Evolutionary conservation across 345 rosid genomes (phyloP).

Genomic region (Sonneratia caseolaris): DNA sequence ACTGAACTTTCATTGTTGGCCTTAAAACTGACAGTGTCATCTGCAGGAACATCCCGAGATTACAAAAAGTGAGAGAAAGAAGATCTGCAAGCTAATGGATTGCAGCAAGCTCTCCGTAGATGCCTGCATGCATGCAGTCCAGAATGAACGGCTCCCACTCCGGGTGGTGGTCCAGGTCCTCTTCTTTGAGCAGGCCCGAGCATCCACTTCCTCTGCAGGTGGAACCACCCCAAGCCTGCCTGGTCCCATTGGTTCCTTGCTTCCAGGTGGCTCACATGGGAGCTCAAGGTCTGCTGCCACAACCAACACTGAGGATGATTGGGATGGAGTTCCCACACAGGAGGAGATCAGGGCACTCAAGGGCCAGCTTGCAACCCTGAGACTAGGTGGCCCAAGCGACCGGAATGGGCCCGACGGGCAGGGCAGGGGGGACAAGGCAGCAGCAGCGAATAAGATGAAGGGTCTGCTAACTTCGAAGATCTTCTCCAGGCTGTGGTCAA

Average conservation of each 20-base stretch:
- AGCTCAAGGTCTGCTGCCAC: conserved; percentile 75
- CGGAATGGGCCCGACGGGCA: neutral
- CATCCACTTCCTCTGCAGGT: conserved; percentile 38
- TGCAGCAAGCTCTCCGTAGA: conserved; percentile 70
- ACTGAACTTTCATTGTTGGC: neutral
- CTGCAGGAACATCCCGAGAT: conserved; percentile 53
- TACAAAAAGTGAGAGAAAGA: conserved; percentile 61
- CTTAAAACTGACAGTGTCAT: neutral
- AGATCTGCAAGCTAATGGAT: conserved; percentile 57
- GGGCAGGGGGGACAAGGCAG: neutral
- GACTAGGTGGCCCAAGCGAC: conserved; percentile 5
- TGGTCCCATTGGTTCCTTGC: conserved; percentile 29
- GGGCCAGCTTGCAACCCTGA: conserved; percentile 30
- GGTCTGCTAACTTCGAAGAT: conserved; percentile 12
- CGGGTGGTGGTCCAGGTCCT: conserved; percentile 82
- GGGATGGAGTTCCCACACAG: conserved; percentile 69
- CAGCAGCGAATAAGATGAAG: conserved; percentile 11
- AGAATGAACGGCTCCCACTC: conserved; percentile 75
- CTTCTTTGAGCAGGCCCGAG: conserved; percentile 73
- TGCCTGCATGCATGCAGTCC: conserved; percentile 79
- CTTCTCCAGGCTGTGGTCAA: conserved; percentile 17
- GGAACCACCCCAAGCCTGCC: conserved; percentile 50
- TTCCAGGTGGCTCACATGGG: conserved; percentile 51
- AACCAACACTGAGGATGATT: conserved; percentile 80
- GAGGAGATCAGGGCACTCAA: conserved; percentile 65